phyloP scores from a whole-genome alignment of 1,139 yeast species.

The Diutina pseudorugosa region DNA sequence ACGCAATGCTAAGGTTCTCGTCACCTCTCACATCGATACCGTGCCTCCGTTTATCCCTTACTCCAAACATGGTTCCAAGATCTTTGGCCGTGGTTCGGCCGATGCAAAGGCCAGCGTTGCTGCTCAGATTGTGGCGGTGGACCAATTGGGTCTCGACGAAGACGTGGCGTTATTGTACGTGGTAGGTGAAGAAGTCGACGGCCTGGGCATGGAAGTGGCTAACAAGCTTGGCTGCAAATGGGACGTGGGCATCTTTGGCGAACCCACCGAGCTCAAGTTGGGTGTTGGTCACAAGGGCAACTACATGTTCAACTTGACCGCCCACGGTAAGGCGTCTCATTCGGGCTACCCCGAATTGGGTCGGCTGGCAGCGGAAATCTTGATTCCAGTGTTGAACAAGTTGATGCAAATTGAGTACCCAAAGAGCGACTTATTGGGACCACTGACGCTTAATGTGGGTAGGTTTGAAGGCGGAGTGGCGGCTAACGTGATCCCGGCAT shows the following conservation, averaged over 20 bases:
- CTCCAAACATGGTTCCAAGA: slow-evolving; percentile 31
- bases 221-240: slow-evolving; percentile 31
- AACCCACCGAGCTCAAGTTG: slow-evolving; percentile 59
- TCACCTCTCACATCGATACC: slow-evolving; percentile 61
- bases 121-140: slow-evolving; percentile 30
- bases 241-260: slow-evolving; percentile 59
- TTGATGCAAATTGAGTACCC: slow-evolving; percentile 32
- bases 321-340: slow-evolving; percentile 50
- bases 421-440: slow-evolving; percentile 40
- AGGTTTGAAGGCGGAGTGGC: slow-evolving; percentile 47
- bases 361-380: slow-evolving; percentile 45
- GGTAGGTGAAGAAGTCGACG: slow-evolving; percentile 58
- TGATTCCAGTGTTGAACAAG: slow-evolving; percentile 35
- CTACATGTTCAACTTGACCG: slow-evolving; percentile 27
- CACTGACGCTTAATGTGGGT: slow-evolving; percentile 53
- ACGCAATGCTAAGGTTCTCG: slow-evolving; percentile 35
- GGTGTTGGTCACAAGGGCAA: slow-evolving; percentile 64
- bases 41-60: slow-evolving; percentile 59
- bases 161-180: slow-evolving; percentile 52
- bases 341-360: slow-evolving; percentile 66
- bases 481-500: slow-evolving; percentile 51
- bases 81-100: slow-evolving; percentile 54
- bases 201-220: slow-evolving; percentile 45
- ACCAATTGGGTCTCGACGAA: slow-evolving; percentile 23
- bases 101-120: slow-evolving; percentile 67